Base-by-base conservation (phyloP, 1,139 yeast species). In the Hanseniaspora gamundiae region DNA sequence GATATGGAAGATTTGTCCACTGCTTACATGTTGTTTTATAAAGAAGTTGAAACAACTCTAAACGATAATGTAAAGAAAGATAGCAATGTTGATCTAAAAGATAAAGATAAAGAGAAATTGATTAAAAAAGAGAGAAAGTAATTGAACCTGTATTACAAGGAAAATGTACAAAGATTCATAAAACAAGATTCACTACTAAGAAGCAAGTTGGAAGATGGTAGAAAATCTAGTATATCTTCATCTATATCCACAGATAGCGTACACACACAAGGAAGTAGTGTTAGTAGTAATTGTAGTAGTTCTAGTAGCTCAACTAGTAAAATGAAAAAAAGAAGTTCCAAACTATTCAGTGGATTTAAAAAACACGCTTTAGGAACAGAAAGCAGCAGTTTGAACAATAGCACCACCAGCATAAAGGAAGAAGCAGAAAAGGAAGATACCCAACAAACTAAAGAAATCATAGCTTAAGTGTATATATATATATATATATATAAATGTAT, bases 1-100 rank as follows among this genome's bases (percentile, higher is more conserved):
- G 88, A 86, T 58, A 79, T 84, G 2, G 82, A 85, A 5, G 94
- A 94, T 2, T 71, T 86, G 56, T 93, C 95, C 0, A 81, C 95
- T 41, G 97, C 97, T 0, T 91, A 91, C 60, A 80, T 91, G 14
- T 65, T 91, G 47, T 86, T 88, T 54, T 91, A 88, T 61, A 75
- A 71, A 52, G 73, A 69, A 46, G 59, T 65, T 7, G 52, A 55
- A 33, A 13, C 21, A 8, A 10, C 22, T n/a, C n/a, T n/a, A n/a
- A 17, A 33, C 13, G 19, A 33, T 22, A 33, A 19, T n/a, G n/a
- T n/a, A n/a, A n/a, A n/a, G n/a, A n/a, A n/a, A n/a, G n/a, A n/a
- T n/a, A n/a, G n/a, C n/a, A n/a, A n/a, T n/a, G n/a, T n/a, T n/a
- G n/a, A n/a, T n/a, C n/a, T 2, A n/a, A 7, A 19, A 10, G 3